Evolutionary conservation across 2,329 filamentous ascomycete genomes (phyloP).

Genomic region (Fusarium falciforme): DNA sequence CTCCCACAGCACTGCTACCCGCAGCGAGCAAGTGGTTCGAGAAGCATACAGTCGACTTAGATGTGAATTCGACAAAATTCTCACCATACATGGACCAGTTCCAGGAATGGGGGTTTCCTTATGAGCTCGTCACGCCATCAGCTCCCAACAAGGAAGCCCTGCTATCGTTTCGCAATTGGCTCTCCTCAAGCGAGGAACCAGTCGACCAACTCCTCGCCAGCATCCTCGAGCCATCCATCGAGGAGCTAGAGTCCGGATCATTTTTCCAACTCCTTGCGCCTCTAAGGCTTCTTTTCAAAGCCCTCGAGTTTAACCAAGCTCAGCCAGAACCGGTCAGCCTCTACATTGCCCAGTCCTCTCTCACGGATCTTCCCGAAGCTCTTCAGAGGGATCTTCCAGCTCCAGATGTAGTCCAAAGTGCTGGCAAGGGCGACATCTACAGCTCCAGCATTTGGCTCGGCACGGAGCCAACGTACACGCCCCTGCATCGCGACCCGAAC

Average conservation of each 20-base stretch:
- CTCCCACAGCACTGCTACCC: conserved; percentile 55
- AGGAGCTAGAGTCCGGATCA: conserved; percentile 37
- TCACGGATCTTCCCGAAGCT: conserved; percentile 72
- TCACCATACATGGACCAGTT: conserved; percentile 47
- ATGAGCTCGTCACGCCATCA: conserved; percentile 51
- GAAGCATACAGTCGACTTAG: not conserved
- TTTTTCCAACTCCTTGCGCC: conserved; percentile 71
- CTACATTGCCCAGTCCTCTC: conserved; percentile 87
- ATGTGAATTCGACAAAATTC: conserved; percentile 27
- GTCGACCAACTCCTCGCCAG: conserved; percentile 47
- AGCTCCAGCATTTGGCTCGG: conserved; percentile 90
- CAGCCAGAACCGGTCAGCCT: conserved; percentile 58
- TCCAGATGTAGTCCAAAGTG: conserved; percentile 70
- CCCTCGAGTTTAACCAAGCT: conserved; percentile 59
- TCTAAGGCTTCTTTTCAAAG: conserved; percentile 72
- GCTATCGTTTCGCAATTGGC: conserved; percentile 44
- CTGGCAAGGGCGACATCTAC: conserved; percentile 87
- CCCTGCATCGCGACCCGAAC: conserved; percentile 92
- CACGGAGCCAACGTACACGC: conserved; percentile 86
- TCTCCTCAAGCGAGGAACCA: conserved; percentile 40
- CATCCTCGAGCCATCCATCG: conserved; percentile 45
- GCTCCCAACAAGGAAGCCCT: conserved; percentile 28
- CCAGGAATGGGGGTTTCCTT: conserved; percentile 50
- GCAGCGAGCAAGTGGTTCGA: conserved; percentile 71
- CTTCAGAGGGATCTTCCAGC: conserved; percentile 75